Base-by-base conservation (phyloP, 805 yeast species). In the Lachancea sp. region DNA sequence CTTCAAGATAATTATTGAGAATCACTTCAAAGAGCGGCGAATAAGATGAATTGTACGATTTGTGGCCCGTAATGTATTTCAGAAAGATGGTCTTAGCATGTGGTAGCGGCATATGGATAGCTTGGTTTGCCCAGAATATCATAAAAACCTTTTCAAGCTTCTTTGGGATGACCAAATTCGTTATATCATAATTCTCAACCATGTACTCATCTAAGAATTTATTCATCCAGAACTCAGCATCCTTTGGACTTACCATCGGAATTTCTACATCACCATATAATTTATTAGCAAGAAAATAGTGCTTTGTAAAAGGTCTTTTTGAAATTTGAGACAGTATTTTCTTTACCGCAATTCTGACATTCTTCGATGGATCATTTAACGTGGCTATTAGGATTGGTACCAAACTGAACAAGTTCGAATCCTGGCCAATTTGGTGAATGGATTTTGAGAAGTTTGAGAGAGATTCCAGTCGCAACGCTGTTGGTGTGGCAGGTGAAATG, bases 101-200 rank as follows among this genome's bases (percentile, higher is more conserved):
- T 17, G 83, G 80, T 18, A 78, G 47, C 7, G 75, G 61, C 18
- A 71, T 64, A 7, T 64, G 49, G 28, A 67, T 57, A 53, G 85
- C 83, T 59, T 87, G 92, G 41, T 81, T 77, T 15, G 82, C 75
- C 52, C 86, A 69, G 48, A 80, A 83, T 0, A 88, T 74, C 40
- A 80, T 59, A 33, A 74, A 68, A 5, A 81, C 63, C 42, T 74
- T 72, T 12, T 80, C 81, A 31, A 73, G 77, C 50, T 72, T 75
- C 55, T 80, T 79, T 19, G 65, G 67, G 31, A 69, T 65, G 3
- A 73, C 52, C 21, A 71, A 59, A 46, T 62, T 44, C 40, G 69
- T 56, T 44, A 77, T 58, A 51, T 74, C 77, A 19, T 64, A 58
- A 24, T 62, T 61, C 48, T 80, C 88, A 46, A 78, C 58, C 16